phyloP scores from a whole-genome alignment of 106 monocot species.

The Gastrodia elata region DNA sequence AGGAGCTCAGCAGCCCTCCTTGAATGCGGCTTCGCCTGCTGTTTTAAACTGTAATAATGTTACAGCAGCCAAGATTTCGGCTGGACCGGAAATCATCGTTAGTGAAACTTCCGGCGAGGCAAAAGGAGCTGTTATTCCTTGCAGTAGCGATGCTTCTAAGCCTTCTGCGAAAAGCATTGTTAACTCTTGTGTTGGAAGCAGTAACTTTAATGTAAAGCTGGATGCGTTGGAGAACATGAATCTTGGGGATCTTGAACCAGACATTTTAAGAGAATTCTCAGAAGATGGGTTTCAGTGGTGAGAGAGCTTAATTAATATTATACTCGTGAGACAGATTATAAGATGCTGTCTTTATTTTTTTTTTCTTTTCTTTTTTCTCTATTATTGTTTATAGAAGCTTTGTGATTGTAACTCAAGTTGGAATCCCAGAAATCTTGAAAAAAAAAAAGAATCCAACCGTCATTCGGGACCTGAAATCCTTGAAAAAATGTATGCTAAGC shows the following conservation, averaged over 20 bases:
- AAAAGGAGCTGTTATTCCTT: not conserved
- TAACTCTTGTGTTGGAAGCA: slow-evolving; percentile 8
- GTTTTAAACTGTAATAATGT: slow-evolving; percentile 4
- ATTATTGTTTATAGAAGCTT: not conserved
- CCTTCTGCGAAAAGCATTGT: slow-evolving; percentile 9
- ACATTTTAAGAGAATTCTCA: slow-evolving; percentile 8
- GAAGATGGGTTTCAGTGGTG: slow-evolving; percentile 10
- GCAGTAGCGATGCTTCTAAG: not conserved
- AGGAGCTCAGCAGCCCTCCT: not conserved
- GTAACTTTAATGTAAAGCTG: not conserved
- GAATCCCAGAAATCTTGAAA: not conserved
- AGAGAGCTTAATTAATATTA: not conserved
- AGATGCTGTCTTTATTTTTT: not conserved
- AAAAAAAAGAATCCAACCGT: not conserved
- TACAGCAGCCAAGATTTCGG: not conserved
- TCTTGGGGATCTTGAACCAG: slow-evolving; percentile 9
- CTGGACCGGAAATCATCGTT: not conserved
- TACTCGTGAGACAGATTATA: not conserved
- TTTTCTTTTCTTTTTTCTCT: no score
- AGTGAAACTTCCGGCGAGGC: not conserved
- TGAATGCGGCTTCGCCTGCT: not conserved
- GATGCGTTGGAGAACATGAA: slow-evolving; percentile 6
- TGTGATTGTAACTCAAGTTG: not conserved
- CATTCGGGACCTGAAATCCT: not conserved
- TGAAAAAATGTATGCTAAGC: not conserved